Evolutionary conservation across 176 grass and related monocot species (phyloP), one percentile per base, ranked within the genome.

Genomic region (Juncus inflexus): DNA sequence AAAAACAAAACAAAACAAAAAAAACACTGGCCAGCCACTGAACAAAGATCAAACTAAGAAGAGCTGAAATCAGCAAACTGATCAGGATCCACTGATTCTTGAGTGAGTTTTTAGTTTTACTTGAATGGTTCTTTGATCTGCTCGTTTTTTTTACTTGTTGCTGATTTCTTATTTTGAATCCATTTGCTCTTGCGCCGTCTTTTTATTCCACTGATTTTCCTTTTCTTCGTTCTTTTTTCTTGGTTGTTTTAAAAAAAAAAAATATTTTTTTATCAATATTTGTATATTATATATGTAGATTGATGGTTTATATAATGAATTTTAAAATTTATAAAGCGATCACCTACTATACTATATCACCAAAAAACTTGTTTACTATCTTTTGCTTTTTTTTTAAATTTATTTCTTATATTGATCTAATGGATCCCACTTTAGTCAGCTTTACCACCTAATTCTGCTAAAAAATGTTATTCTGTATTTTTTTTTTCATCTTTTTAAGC

Each of bases 351-450:
- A 28, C 19, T 28, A 28, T 28, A 28, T 28, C 19, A 28, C 19
- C 19, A 28, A 28, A 28, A 28, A 28, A 28, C 19, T 28, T 28
- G 19, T 28, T 28, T 28, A 28, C 19, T 28, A 28, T 28, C 19
- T 28, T 28, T 28, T 28, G 19, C 19, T 28, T 28, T 28, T 28
- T 28, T 28, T 28, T 28, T 28, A 1, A 28, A 28, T 28, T 28
- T 28, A 28, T 28, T 28, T 28, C 19, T 28, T 28, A 28, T 28
- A 28, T 28, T 28, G 19, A 28, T 28, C 19, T 28, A 9, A 68
- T 58, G 53, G 67, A 37, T 45, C 28, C 28, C 12, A 28, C 14
- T 71, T 52, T 41, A 55, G 52, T 71, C 67, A 71, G 39, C 37
- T 59, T 14, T 28, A 71, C 42, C 54, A 52, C 40, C 3, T 58